Percentiles rank a stretch among this genome's conserved stretches.
Evolutionary conservation across 176 grass and related monocot species (phyloP).

Genomic region (Oryza meyeriana): DNA sequence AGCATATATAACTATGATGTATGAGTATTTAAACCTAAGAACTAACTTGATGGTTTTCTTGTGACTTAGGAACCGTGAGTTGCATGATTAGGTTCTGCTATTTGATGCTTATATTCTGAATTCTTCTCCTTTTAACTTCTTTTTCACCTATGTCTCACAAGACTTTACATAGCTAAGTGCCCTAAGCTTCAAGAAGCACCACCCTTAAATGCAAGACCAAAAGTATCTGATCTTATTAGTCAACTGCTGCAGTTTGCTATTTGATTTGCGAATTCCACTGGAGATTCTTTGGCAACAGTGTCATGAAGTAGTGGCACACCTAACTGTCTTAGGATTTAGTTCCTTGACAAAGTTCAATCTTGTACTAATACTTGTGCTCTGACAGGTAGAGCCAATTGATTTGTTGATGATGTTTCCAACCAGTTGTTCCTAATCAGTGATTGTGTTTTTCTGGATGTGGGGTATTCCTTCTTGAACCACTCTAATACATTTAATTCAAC

Average conservation of each 20-base stretch:
- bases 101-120: not conserved
- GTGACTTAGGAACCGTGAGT: not conserved
- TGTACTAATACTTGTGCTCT: constrained; percentile 10
- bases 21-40: not conserved
- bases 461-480: constrained; percentile 10
- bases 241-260: constrained; percentile 27
- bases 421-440: constrained; percentile 10
- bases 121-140: not conserved
- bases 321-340: not conserved
- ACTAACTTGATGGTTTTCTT: not conserved
- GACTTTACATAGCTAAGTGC: constrained; percentile 42
- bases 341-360: not conserved
- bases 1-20: not conserved
- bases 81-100: not conserved
- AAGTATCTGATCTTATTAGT: constrained; percentile 35
- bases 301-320: not conserved
- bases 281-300: not conserved
- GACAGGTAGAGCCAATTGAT: constrained; percentile 27
- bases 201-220: constrained; percentile 32
- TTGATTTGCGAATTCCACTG: constrained; percentile 2
- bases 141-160: constrained; percentile 10
- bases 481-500: not conserved
- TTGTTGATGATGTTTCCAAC: constrained; percentile 16
- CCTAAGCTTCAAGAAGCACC: constrained; percentile 36
- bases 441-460: not conserved